Evolutionary conservation across 2,329 filamentous ascomycete genomes (phyloP), one percentile per base, ranked within the genome.

Genomic region (Pseudogymnoascus sp.): DNA sequence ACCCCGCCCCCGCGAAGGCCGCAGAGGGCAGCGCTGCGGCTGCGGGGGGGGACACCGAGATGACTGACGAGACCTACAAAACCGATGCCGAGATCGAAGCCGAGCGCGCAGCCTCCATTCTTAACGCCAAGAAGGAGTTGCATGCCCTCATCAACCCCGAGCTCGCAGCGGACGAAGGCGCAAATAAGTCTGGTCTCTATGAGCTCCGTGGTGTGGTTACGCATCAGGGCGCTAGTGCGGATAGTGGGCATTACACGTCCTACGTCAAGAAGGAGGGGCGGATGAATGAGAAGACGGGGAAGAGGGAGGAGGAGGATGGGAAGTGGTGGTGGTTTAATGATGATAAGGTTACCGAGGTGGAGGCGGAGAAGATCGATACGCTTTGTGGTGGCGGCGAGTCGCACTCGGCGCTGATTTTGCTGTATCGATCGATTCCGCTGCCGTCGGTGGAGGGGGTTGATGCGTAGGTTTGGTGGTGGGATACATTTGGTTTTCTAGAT

Each of bases 271-370:
- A 99, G 83, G 82, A 88, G 66, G 88, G 84, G 0, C 78, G 81
- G 8, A 78, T 91, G 64, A 89, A 96, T 69, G 82, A 88, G 14
- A 85, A 87, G 71, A 90, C 88, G 18, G 91, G 90, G 68, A 90
- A 91, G 79, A 81, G 85, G 71, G 86, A 84, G 62, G 86, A 89
- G 72, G 91, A 96, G 73, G 91, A 96, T 73, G 92, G 90, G 69
- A 96, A 92, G 71, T 99, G 95, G 95, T 99, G 95, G 93, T 99
- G 95, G 93, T 99, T 99, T 83, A 97, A 99, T 76, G 95, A 99
- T 72, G 93, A 99, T 74, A 96, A 92, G 79, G 95, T 99, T 36
- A 87, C 89, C 12, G 95, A 99, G 79, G 95, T 99, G 28, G 86
- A 91, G 14, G 81, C 85, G 25, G 93, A 97, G 70, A 95, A 96